These are phyloP conservation scores for Periconia digitata DNA, from an alignment of 2,329 filamentous ascomycete species.

Conservation along the genomic window DNA sequence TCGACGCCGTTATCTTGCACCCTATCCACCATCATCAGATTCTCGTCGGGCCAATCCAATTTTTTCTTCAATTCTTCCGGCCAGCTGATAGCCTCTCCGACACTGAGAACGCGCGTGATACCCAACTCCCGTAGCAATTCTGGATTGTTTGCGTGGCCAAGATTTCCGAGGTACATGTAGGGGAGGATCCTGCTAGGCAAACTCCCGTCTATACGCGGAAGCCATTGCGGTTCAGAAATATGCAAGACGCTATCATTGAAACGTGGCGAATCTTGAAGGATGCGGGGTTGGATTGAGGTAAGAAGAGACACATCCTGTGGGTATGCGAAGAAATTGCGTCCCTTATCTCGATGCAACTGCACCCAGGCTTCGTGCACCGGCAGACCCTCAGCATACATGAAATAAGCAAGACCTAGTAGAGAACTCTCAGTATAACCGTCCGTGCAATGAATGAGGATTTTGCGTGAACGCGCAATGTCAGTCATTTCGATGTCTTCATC, in stretches of 20 bases:
- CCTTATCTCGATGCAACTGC: constrained; percentile 74
- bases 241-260: constrained; percentile 53
- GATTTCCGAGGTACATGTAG: constrained; percentile 95
- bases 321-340: constrained; percentile 95
- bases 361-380: constrained; percentile 87
- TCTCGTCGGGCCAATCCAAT: constrained; percentile 73
- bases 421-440: constrained; percentile 97
- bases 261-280: constrained; percentile 70
- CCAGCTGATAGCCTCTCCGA: constrained; percentile 89
- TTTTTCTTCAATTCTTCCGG: constrained; percentile 59
- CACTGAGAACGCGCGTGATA: constrained; percentile 84
- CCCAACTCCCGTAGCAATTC: constrained; percentile 77
- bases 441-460: constrained; percentile 86
- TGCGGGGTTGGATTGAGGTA: constrained; percentile 71
- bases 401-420: constrained; percentile 85
- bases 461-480: constrained; percentile 52
- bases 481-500: constrained; percentile 60
- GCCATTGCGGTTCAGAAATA: constrained; percentile 75
- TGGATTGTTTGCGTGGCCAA: constrained; percentile 92
- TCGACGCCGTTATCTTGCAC: constrained; percentile 98
- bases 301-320: constrained; percentile 84
- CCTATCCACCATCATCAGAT: constrained; percentile 76
- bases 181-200: constrained; percentile 85
- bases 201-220: constrained; percentile 82
- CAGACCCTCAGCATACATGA: constrained; percentile 84